Conservation (phyloP, 78 protist genomes). For the Dictyostelium citrinum region DNA sequence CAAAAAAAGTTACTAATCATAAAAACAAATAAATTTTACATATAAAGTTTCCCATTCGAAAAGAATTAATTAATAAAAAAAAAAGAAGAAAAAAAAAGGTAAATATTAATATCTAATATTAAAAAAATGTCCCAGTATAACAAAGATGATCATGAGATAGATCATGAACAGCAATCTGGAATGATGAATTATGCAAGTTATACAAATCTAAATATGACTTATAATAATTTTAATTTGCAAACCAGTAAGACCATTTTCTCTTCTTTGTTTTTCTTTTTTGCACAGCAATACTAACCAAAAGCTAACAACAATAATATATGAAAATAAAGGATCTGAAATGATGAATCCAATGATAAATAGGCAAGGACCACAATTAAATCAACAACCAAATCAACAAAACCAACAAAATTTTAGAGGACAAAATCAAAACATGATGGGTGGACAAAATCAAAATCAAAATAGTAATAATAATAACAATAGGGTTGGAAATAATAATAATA, state of each 20-base stretch:
- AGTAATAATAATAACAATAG: background rate
- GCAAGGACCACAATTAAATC: constrained; percentile 4
- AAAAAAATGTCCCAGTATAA: constrained; percentile 1
- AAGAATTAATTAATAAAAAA: background rate
- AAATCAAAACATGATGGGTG: background rate
- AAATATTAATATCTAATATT: background rate
- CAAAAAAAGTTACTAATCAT: background rate
- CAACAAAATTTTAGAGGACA: background rate
- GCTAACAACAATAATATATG: background rate
- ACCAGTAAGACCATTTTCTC: background rate
- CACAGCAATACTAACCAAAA: background rate
- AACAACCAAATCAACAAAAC: background rate
- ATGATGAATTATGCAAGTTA: constrained; percentile 27
- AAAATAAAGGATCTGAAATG: constrained; percentile 6
- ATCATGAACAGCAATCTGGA: background rate
- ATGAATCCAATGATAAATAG: constrained; percentile 7
- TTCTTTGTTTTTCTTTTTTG: background rate
- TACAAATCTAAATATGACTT: constrained; percentile 7
- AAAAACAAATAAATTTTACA: background rate
- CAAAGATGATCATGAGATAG: background rate
- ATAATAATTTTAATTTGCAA: constrained; percentile 15
- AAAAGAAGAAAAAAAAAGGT: background rate
- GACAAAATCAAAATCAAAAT: background rate
- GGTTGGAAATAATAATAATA: background rate
- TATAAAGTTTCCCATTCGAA: background rate